Evolutionary conservation across 495 filamentous ascomycete genomes (phyloP), one percentile per base, ranked within the genome.

Genomic region (Neurospora intermedia): DNA sequence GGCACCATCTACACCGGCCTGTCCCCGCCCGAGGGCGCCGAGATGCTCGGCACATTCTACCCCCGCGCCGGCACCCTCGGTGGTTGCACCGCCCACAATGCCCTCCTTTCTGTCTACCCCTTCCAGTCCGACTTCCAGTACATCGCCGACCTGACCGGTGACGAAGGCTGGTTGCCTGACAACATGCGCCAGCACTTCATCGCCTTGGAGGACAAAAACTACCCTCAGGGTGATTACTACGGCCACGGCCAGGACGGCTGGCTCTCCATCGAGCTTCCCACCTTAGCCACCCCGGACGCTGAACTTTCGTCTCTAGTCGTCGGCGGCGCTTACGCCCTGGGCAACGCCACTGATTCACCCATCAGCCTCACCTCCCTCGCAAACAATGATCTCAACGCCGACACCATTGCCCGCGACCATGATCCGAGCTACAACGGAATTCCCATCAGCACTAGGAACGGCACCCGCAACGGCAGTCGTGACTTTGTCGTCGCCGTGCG

Each of bases 231-330:
- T 8, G 76, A 80, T 1, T 70, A 69, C 39, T 70, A 76, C 0
- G 87, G 86, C 40, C 89, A 91, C 76, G 89, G 90, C n/a, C 85
- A 81, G 70, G 77, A 84, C 46, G 89, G 90, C 27, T 92, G 87
- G 87, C 78, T 91, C 23, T 72, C 77, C 20, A 88, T 85, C 2
- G 84, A 85, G 35, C 74, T 83, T 7, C 83, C 87, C 0, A 84
- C 86, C 6, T 72, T 87, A 5, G 82, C 76, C 18, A 77, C 89
- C 43, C 82, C 86, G 43, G 88, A 91, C 45, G 77, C 83, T 0
- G 87, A 88, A 72, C 78, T 91, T 6, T 75, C 89, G 9, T 84
- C 81, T 69, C 43, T 87, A 38, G 74, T 88, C 3, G 76, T 84
- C 0, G 86, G 84, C 2, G 88, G 86, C 23, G 87, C 84, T 5